Conservation (phyloP, 371 early-diverging fungal species). For the Mucor irregularis region DNA sequence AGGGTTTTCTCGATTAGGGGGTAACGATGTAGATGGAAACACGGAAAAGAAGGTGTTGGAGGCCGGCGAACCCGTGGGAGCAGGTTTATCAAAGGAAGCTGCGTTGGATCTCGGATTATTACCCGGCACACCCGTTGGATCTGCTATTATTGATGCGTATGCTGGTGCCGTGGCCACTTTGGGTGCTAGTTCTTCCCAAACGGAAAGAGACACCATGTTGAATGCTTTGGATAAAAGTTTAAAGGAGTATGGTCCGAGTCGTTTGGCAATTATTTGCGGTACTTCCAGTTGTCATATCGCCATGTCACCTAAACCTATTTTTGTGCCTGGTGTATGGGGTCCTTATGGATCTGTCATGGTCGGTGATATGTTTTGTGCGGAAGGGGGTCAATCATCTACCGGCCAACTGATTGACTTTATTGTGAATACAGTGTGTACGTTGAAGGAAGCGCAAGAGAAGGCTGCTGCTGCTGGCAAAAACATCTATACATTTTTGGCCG, state of each 20-base stretch:
- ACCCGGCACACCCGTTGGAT: constrained; percentile 61
- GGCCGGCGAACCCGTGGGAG: constrained; percentile 62
- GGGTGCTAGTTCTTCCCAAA: constrained; percentile 40
- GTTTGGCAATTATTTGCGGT: constrained; percentile 73
- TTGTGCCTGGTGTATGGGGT: constrained; percentile 64
- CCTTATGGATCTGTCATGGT: constrained; percentile 71
- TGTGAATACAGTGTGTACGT: too few relatives aligned
- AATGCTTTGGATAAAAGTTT: constrained; percentile 10
- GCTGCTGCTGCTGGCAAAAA: constrained; percentile 23
- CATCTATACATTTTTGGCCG: constrained; percentile 55
- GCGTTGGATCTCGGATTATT: constrained; percentile 59
- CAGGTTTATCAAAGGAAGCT: constrained; percentile 50
- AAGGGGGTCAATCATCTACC: constrained; percentile 77
- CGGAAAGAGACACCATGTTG: constrained; percentile 17
- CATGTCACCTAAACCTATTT: constrained; percentile 55
- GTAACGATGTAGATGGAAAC: constrained; percentile 30
- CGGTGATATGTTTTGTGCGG: constrained; percentile 62
- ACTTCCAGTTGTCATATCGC: constrained; percentile 75
- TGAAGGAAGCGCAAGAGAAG: constrained; percentile 30
- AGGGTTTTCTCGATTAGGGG: constrained; percentile 49
- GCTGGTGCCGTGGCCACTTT: constrained; percentile 68
- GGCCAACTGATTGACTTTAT: constrained; percentile 71
- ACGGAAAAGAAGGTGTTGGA: constrained; percentile 29
- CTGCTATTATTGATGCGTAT: constrained; percentile 77
- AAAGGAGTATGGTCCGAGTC: constrained; percentile 42